Conservation (phyloP, 768 basidiomycete genomes). For the Mrakia blollopis region DNA sequence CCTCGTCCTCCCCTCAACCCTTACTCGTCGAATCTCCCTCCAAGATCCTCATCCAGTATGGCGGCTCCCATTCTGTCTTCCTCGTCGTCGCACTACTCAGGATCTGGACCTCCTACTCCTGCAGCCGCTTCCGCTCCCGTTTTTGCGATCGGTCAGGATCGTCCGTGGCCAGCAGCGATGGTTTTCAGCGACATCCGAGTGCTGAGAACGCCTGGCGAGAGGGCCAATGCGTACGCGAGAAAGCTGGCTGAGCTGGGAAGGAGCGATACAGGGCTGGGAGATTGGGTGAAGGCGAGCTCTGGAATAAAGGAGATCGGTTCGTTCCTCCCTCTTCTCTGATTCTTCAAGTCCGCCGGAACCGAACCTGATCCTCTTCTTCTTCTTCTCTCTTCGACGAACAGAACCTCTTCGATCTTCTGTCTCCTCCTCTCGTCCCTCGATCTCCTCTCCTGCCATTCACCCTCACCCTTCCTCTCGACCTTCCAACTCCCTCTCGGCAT, state of each 20-base stretch:
- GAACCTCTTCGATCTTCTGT: neutral
- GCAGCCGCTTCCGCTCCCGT: neutral
- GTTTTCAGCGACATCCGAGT: conserved; percentile 60
- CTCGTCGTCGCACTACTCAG: neutral
- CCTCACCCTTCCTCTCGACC: conserved; percentile 3
- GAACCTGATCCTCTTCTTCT: neutral
- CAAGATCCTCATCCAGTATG: neutral
- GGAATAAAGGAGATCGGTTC: conserved; percentile 5
- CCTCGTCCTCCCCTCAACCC: neutral
- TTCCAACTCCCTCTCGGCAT: neutral
- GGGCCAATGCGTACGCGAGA: conserved; percentile 65
- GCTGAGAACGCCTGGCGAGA: conserved; percentile 58
- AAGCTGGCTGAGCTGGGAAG: conserved; percentile 77
- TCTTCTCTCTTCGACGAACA: neutral
- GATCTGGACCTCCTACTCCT: neutral
- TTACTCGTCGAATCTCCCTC: conserved; percentile 15
- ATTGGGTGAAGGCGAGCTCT: conserved; percentile 55
- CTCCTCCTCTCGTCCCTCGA: neutral
- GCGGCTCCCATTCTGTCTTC: neutral
- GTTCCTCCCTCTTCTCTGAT: neutral
- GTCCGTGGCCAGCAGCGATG: conserved; percentile 51
- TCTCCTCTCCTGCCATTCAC: neutral
- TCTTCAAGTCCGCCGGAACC: no score
- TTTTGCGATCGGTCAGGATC: neutral
- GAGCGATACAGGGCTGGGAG: conserved; percentile 67